Base-by-base conservation (phyloP, 768 basidiomycete genomes). In the Termitomyces sp. region DNA sequence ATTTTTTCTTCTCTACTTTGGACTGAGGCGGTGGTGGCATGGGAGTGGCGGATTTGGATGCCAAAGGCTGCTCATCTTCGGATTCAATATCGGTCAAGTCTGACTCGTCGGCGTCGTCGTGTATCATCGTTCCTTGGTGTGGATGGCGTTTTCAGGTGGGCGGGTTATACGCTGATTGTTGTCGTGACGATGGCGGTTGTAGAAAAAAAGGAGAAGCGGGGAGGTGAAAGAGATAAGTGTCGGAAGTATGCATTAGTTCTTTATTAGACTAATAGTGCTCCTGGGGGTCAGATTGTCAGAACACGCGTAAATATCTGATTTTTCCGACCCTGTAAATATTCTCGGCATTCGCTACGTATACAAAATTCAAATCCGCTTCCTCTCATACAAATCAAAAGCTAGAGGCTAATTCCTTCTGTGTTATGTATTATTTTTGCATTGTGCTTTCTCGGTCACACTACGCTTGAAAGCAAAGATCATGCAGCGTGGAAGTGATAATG, bases 41-140 rank as follows among this genome's bases (percentile, higher is more conserved):
- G 18, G 39, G 47, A 30, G 37, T 55, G 34, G 58, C 64, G 58
- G 67, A 60, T 62, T 67, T 65, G 27, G 66, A n/a, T 42, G 57
- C 42, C 8, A 65, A 39, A 10, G 69, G 68, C 24, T 65, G 58
- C 0, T 73, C 74, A 8, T 76, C 72, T 10, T 79, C 79, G 20
- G 73, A 71, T 4, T 76, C 76, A 36, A 82, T 63, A 44, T 82
- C 80, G 20, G 81, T 81, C 43, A 82, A 67, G 53, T 80, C 79
- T 4, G 82, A 82, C 30, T 73, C 73, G 40, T 64, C 59, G 52
- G 39, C 50, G 55, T 45, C 50, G n/a, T 61, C 32, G 32, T n/a
- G n/a, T n/a, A 60, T 46, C 54, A 52, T 52, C n/a, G 14, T 50
- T 36, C n/a, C 26, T 34, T 9, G 22, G 48, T 26, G 54, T 44